phyloP scores from a whole-genome alignment of 176 grass and related monocot genomes.

The Cocos nucifera region DNA sequence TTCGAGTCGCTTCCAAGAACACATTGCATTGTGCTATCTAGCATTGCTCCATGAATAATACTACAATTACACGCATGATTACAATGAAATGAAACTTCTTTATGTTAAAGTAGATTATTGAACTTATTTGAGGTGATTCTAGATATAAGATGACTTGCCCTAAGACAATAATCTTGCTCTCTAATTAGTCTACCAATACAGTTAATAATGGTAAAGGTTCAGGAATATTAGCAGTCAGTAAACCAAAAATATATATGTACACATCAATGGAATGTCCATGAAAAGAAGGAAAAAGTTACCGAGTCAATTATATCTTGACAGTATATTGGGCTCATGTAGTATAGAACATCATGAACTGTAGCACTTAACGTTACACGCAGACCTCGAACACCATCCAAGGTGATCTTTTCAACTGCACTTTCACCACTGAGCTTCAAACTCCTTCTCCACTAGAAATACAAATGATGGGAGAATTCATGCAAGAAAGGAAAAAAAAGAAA shows the following conservation, averaged over 20 bases:
- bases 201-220: no score
- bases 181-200: no score
- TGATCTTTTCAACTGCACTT: constrained; percentile 82
- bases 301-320: constrained; percentile 96
- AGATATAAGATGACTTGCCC: no score
- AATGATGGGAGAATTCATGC: neutral
- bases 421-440: constrained; percentile 78
- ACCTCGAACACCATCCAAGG: constrained; percentile 91
- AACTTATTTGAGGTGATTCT: no score
- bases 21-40: no score
- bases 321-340: constrained; percentile 99
- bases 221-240: neutral
- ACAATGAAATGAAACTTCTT: no score
- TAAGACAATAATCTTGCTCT: no score
- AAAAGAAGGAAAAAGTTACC: constrained; percentile 45
- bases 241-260: neutral
- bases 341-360: constrained; percentile 96
- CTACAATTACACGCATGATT: no score
- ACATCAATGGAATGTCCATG: neutral
- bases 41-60: no score
- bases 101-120: no score
- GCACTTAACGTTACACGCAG: constrained; percentile 72
- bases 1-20: no score
- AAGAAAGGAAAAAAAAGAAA: constrained; percentile 5
- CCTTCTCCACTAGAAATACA: constrained; percentile 68